These are phyloP conservation scores for Penicillium nucicola DNA, from an alignment of 495 filamentous ascomycete species.

Conservation along the genomic window DNA sequence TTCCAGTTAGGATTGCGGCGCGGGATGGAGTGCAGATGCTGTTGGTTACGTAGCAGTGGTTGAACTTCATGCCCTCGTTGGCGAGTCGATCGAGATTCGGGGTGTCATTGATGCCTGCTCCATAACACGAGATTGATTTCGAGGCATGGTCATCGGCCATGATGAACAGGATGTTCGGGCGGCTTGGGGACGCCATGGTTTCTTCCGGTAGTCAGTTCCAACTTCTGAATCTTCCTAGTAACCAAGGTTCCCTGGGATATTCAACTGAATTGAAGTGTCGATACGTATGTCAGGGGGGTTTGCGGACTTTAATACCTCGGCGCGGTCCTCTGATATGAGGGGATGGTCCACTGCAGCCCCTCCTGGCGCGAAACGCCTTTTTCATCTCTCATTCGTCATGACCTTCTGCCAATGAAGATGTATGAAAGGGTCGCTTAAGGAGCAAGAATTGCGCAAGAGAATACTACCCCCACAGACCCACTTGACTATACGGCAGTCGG, in stretches of 20 bases:
- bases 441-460: not conserved
- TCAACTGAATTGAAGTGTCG: no score
- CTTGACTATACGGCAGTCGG: slow-evolving; percentile 7
- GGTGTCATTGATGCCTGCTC: slow-evolving; percentile 41
- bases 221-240: no score
- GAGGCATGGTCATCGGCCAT: slow-evolving; percentile 48
- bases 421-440: not conserved
- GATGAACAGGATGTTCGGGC: slow-evolving; percentile 45
- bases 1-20: slow-evolving; percentile 41
- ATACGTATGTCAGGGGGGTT: no score
- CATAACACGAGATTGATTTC: slow-evolving; percentile 39
- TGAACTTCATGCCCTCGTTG: slow-evolving; percentile 43
- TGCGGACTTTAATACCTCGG: no score
- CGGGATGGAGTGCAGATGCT: slow-evolving; percentile 43
- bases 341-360: no score
- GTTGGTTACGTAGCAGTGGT: slow-evolving; percentile 48
- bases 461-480: slow-evolving; percentile 1
- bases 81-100: slow-evolving; percentile 42
- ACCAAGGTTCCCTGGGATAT: no score
- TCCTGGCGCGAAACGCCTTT: no score
- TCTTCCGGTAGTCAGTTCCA: not conserved
- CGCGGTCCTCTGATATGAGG: no score
- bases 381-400: not conserved
- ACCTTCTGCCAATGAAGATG: not conserved
- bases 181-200: not conserved